A percentile compares a stretch with the other conserved stretches of the same genome.
Evolutionary conservation across 192 early-diverging fungal species (phyloP).

Genomic region (Chytriomyces sp.): DNA sequence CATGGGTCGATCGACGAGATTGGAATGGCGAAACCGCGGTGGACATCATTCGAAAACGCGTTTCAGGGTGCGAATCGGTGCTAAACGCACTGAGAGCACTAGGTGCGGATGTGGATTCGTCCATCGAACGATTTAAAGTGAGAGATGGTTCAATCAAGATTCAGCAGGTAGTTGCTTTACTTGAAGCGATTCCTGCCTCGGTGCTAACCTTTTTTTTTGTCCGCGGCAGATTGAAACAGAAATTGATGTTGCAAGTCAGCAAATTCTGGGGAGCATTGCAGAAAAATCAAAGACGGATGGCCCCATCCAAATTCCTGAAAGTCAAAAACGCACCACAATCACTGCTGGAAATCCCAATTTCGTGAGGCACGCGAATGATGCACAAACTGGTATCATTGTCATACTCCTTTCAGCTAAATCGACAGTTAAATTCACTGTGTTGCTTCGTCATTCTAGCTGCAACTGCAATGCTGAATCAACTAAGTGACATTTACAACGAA

Average conservation of each 20-base stretch:
- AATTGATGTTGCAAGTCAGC: not conserved
- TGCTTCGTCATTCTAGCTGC: not conserved
- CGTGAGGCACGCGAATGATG: not conserved
- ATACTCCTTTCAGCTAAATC: too few species aligned
- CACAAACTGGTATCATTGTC: not conserved
- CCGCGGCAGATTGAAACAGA: not conserved
- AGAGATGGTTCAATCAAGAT: too few species aligned
- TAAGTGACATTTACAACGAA: constrained; percentile 1
- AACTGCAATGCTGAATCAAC: not conserved
- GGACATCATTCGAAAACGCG: not conserved
- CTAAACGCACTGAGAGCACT: not conserved
- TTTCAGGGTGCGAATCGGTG: constrained; percentile 6
- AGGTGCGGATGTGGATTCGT: constrained; percentile 4
- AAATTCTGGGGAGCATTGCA: not conserved
- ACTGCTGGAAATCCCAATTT: constrained; percentile 14
- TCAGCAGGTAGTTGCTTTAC: too few species aligned
- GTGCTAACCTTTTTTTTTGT: too few species aligned
- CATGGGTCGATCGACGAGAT: constrained; percentile 1
- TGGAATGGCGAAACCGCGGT: constrained; percentile 24
- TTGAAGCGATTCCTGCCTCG: too few species aligned
- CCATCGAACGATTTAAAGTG: too few species aligned
- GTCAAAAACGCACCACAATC: not conserved
- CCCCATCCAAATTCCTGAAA: not conserved
- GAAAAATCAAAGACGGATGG: not conserved
- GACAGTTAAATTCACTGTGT: too few species aligned